These are phyloP conservation scores for Aspergillus fumigatiaffinis DNA, from an alignment of 2,329 filamentous ascomycete genomes.

Conservation along the genomic window DNA sequence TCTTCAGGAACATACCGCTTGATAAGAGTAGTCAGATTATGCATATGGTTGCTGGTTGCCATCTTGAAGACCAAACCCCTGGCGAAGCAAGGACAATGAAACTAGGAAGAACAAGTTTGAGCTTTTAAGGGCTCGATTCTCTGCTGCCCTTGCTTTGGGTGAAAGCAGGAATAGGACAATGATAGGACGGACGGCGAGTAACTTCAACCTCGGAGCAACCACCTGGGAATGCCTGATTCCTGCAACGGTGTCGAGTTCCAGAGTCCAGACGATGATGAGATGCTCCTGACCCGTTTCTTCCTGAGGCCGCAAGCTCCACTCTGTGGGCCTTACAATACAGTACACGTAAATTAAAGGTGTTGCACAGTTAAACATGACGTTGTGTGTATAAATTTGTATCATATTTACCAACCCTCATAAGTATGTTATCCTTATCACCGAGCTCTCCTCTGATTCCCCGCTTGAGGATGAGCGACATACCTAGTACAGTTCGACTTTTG, in stretches of 20 bases:
- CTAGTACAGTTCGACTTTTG: background rate
- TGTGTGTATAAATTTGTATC: conserved; percentile 13
- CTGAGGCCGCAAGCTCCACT: conserved; percentile 15
- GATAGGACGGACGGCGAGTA: background rate
- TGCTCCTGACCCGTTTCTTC: conserved; percentile 20
- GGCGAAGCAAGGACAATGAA: conserved; percentile 10
- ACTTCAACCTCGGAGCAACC: background rate
- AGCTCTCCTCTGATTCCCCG: background rate
- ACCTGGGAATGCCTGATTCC: background rate
- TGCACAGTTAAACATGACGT: conserved; percentile 13
- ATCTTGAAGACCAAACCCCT: conserved; percentile 43
- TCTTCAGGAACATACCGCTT: conserved; percentile 68
- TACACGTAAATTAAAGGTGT: conserved; percentile 6
- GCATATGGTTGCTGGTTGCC: conserved; percentile 75
- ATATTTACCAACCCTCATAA: background rate
- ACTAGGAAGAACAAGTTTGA: conserved; percentile 12
- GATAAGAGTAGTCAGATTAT: conserved; percentile 94
- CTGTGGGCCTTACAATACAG: conserved; percentile 19
- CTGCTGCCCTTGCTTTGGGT: background rate
- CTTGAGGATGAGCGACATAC: conserved; percentile 5
- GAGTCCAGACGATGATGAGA: conserved; percentile 8
- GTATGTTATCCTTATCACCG: background rate
- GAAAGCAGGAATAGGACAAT: background rate
- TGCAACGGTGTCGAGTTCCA: conserved; percentile 14
- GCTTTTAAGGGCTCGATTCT: conserved; percentile 24